phyloP scores from a whole-genome alignment of 208 protist species.

The Willaertia magna region DNA sequence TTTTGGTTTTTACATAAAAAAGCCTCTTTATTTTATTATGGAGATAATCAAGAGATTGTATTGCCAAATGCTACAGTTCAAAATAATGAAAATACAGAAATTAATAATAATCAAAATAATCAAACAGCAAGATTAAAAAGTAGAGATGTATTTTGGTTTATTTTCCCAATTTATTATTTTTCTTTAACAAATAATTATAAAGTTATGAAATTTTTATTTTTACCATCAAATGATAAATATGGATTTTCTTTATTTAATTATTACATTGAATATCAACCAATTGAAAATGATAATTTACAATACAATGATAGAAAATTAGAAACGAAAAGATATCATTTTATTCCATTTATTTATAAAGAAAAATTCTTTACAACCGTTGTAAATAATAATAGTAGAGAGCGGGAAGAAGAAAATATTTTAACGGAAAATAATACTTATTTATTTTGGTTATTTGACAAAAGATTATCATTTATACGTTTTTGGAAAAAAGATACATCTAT shows the following conservation, averaged over 20 bases:
- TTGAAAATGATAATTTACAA: not conserved
- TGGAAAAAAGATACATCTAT: not conserved
- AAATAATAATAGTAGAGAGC: not conserved
- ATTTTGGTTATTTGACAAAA: not conserved
- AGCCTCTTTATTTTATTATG: not conserved
- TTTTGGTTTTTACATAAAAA: not conserved
- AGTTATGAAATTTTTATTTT: not conserved
- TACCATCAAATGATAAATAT: not conserved
- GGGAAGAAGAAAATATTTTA: not conserved
- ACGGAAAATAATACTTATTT: not conserved
- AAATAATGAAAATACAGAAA: not conserved
- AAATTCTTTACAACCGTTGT: not conserved
- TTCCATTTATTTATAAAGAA: not conserved
- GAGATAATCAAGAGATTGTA: too few relatives aligned
- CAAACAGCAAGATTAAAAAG: not conserved
- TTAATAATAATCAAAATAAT: not conserved
- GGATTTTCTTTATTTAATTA: not conserved
- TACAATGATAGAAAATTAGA: not conserved
- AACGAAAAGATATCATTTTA: not conserved
- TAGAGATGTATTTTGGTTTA: not conserved
- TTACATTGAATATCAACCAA: not conserved
- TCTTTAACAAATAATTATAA: not conserved
- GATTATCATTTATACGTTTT: not conserved
- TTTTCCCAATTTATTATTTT: not conserved
- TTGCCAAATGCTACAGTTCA: too few relatives aligned